Conservation (phyloP, 1,139 yeast species). For the Blastobotrys raffinosifermentans region DNA sequence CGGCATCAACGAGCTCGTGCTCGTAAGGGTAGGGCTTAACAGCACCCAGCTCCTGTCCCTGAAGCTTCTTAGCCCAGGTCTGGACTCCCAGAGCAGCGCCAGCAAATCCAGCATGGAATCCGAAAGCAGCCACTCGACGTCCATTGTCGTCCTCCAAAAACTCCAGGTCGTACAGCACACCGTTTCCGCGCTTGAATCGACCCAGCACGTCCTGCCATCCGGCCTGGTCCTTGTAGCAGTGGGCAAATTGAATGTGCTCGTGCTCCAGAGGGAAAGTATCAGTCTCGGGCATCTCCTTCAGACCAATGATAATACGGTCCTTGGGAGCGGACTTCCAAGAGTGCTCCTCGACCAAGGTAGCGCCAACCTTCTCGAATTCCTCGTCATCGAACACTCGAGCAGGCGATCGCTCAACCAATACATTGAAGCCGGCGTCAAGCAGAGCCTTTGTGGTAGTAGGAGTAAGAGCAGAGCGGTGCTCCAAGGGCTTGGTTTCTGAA, state of each 20-base stretch:
- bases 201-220: conserved; percentile 92
- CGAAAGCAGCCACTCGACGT: conserved; percentile 98
- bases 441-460: conserved; percentile 84
- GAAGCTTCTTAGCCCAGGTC: conserved; percentile 93
- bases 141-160: conserved; percentile 91
- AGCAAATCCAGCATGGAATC: conserved; percentile 97
- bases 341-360: conserved; percentile 83
- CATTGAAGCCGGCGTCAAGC: conserved; percentile 80
- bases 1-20: conserved; percentile 61
- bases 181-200: conserved; percentile 88
- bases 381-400: conserved; percentile 71
- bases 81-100: conserved; percentile 95
- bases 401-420: conserved; percentile 79
- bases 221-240: conserved; percentile 93
- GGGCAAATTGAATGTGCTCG: conserved; percentile 97
- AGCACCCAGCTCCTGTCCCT: conserved; percentile 55
- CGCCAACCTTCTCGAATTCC: conserved; percentile 77
- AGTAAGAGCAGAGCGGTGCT: conserved; percentile 94
- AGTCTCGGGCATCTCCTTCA: conserved; percentile 86
- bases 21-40: conserved; percentile 82
- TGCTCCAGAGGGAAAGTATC: conserved; percentile 89
- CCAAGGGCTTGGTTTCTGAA: conserved; percentile 95
- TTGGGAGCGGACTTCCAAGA: conserved; percentile 90
- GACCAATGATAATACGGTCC: conserved; percentile 84
- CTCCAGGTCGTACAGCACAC: conserved; percentile 86